These are phyloP conservation scores for Fusarium longipes DNA, from an alignment of 2,329 filamentous ascomycete species.

Conservation along the genomic window DNA sequence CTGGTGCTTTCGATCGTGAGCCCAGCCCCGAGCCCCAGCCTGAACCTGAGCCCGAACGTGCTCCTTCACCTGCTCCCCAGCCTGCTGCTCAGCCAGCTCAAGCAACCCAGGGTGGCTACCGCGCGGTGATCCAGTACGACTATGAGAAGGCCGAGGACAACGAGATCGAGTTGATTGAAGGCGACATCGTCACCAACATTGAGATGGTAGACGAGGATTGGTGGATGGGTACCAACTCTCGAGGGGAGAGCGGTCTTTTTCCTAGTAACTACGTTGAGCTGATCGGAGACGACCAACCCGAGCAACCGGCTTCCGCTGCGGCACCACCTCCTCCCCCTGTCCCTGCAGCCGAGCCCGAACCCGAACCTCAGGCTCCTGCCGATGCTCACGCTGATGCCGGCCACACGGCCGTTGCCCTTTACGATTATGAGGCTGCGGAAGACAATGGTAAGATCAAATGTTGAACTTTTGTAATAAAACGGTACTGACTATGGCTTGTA, in stretches of 20 bases:
- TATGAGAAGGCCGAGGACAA: slow-evolving; percentile 99
- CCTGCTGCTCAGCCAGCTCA: slow-evolving; percentile 24
- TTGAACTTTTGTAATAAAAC: not conserved
- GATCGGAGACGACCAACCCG: slow-evolving; percentile 72
- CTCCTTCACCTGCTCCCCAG: slow-evolving; percentile 19
- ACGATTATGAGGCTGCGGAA: slow-evolving; percentile 97
- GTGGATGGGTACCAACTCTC: slow-evolving; percentile 94
- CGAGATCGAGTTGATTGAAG: slow-evolving; percentile 90
- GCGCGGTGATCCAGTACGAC: slow-evolving; percentile 88
- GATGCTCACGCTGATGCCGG: slow-evolving; percentile 57
- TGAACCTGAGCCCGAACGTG: slow-evolving; percentile 20
- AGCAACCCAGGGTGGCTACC: slow-evolving; percentile 67
- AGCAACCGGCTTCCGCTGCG: slow-evolving; percentile 47
- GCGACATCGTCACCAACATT: slow-evolving; percentile 88
- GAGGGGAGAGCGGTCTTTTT: slow-evolving; percentile 89
- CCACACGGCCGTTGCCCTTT: slow-evolving; percentile 83
- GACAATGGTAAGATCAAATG: slow-evolving; percentile 74
- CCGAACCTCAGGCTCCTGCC: slow-evolving; percentile 52
- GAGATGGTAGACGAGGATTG: slow-evolving; percentile 98
- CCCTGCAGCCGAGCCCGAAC: slow-evolving; percentile 50
- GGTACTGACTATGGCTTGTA: slow-evolving; percentile 50
- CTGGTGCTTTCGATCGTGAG: slow-evolving; percentile 43
- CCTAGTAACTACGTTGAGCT: slow-evolving; percentile 97
- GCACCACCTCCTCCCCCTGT: slow-evolving; percentile 49
- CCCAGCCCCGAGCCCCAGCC: slow-evolving; percentile 30